Evolutionary conservation across 257 asterid species (phyloP).

Genomic region (Marsdenia floribunda): DNA sequence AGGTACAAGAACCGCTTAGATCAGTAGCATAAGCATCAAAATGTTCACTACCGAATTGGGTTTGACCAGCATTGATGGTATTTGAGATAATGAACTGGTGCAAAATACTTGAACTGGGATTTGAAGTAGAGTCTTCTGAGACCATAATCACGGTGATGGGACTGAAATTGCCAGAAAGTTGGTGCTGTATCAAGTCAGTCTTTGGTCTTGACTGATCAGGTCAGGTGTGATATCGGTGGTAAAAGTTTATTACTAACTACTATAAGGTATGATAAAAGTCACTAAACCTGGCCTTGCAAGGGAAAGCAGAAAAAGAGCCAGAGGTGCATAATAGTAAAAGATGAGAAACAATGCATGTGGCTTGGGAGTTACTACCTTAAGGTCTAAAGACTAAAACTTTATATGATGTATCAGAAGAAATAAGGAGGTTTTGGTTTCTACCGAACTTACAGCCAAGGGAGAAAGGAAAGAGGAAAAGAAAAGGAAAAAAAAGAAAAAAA

Average conservation of each 20-base stretch:
- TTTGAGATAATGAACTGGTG: conserved; percentile 52
- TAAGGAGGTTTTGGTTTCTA: background rate
- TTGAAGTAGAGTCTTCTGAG: conserved; percentile 53
- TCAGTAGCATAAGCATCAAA: conserved; percentile 37
- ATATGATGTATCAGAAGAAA: background rate
- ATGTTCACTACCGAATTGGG: conserved; percentile 37
- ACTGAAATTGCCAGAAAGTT: background rate
- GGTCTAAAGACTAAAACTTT: background rate
- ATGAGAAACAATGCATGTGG: background rate
- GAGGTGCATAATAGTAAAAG: background rate
- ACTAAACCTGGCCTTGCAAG: background rate
- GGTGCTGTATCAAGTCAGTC: background rate
- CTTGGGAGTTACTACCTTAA: background rate
- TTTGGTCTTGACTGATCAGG: background rate
- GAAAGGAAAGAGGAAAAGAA: background rate
- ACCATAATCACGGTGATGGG: conserved; percentile 35
- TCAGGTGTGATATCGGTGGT: background rate
- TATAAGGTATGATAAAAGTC: background rate
- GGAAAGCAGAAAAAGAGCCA: background rate
- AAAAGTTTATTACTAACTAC: too few relatives aligned
- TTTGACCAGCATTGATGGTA: conserved; percentile 34
- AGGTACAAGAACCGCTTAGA: conserved; percentile 19
- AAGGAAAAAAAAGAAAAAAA: background rate
- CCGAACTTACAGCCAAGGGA: background rate
- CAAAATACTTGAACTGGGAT: conserved; percentile 48